Evolutionary conservation across 169 alveolate genomes (phyloP), one percentile per base, ranked within the genome.

Genomic region (Plasmodium inui): DNA sequence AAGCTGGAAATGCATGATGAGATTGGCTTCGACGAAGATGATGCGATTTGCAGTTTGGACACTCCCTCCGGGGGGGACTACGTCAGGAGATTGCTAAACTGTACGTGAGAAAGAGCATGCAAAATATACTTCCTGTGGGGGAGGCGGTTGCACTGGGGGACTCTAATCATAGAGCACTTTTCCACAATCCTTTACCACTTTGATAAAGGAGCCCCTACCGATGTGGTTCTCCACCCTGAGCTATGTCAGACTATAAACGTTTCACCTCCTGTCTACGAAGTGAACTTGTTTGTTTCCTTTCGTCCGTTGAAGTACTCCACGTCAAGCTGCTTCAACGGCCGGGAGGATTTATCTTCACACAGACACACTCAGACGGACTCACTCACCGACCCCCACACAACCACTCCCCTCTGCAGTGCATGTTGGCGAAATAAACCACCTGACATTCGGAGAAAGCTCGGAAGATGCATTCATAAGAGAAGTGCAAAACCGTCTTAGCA

Each of bases 381-480:
- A n/a, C n/a, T n/a, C n/a, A n/a, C n/a, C n/a, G n/a, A n/a, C n/a
- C n/a, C 50, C 5, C 50, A 2, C 73, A 3, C 7, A 9, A 12
- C 3, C 53, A 14, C 22, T 85, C 32, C 57, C 61, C 37, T 7
- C 61, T 17, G 53, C 34, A 85, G 93, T 76, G 32, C 26, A n/a
- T 0, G 84, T 74, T n/a, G 93, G 93, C 17, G 44, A 39, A 30
- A 50, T 85, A 50, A 71, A 67, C 46, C 2, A 6, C 37, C 7
- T 44, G 9, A 26, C 28, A 67, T 8, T 32, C 55, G 41, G 70
- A 44, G 41, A 46, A 17, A 80, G 39, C 14, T n/a, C 26, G 4
- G 93, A 50, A 28, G 39, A 83, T 34, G 82, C 28, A 12, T 83
- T 83, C 82, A 6, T 30, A 28, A 71, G 78, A 53, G 80, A 46